A percentile compares a stretch with the other conserved stretches of the same genome.
Evolutionary conservation across 2,329 filamentous ascomycete genomes (phyloP).

Genomic region (Fusarium chlamydosporum): DNA sequence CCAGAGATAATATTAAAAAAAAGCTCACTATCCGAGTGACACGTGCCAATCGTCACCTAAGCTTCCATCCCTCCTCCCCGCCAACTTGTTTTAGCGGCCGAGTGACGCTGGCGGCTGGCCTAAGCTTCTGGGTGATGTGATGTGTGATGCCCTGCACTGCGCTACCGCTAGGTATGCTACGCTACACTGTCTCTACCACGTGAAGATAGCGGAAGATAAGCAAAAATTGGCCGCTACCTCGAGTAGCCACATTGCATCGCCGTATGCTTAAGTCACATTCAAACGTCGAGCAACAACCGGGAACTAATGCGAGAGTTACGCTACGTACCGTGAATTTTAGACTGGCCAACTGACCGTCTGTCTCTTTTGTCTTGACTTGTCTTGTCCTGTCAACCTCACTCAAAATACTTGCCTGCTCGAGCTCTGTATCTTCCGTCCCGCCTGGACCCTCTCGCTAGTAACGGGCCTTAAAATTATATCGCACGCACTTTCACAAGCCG

Average conservation of each 20-base stretch:
- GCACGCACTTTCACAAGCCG: conserved; percentile 36
- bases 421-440: conserved; percentile 17
- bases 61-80: conserved; percentile 17
- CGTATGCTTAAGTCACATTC: conserved; percentile 45
- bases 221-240: conserved; percentile 48
- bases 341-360: conserved; percentile 21
- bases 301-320: conserved; percentile 27
- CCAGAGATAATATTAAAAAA: neutral
- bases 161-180: neutral
- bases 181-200: conserved; percentile 34
- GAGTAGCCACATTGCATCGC: conserved; percentile 51
- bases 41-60: conserved; percentile 39
- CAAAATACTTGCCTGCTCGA: conserved; percentile 1
- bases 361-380: conserved; percentile 19
- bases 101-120: conserved; percentile 21
- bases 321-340: conserved; percentile 39
- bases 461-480: conserved; percentile 35
- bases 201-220: conserved; percentile 52
- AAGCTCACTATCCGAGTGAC: conserved; percentile 13
- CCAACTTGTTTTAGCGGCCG: conserved; percentile 38
- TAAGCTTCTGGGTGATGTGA: conserved; percentile 30
- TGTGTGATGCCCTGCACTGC: conserved; percentile 8
- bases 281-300: conserved; percentile 42
- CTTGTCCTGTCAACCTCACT: conserved; percentile 14
- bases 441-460: conserved; percentile 29